A percentile compares a stretch with the other conserved stretches of the same genome.
Evolutionary conservation across 2,329 filamentous ascomycete species (phyloP).

Genomic region (Hypoxylon sp.): DNA sequence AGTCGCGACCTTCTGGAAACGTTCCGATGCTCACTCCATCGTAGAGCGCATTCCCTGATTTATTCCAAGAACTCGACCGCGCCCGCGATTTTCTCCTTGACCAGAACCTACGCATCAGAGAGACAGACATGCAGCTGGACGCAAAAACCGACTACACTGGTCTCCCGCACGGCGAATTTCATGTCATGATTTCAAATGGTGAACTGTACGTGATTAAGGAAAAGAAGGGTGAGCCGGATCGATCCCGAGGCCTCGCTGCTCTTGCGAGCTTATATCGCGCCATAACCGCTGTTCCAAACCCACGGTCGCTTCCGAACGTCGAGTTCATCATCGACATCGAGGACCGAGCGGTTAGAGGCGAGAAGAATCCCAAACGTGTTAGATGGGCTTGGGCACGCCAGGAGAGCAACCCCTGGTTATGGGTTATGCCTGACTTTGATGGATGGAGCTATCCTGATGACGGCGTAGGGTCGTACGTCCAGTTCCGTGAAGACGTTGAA

Average conservation of each 20-base stretch:
- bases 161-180: slow-evolving; percentile 45
- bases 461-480: slow-evolving; percentile 44
- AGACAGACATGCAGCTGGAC: slow-evolving; percentile 40
- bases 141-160: slow-evolving; percentile 37
- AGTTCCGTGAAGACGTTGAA: slow-evolving; percentile 46
- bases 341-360: slow-evolving; percentile 40
- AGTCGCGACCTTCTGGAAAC: background rate
- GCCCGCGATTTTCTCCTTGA: slow-evolving; percentile 42
- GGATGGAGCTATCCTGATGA: slow-evolving; percentile 48
- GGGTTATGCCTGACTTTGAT: slow-evolving; percentile 49
- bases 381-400: slow-evolving; percentile 48
- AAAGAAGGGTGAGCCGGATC: slow-evolving; percentile 48
- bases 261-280: slow-evolving; percentile 46
- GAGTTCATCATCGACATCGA: slow-evolving; percentile 49
- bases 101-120: slow-evolving; percentile 36
- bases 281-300: slow-evolving; percentile 41
- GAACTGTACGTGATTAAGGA: slow-evolving; percentile 46
- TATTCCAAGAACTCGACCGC: slow-evolving; percentile 47
- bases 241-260: slow-evolving; percentile 46
- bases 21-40: slow-evolving; percentile 10
- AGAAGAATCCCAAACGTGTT: slow-evolving; percentile 41
- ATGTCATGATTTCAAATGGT: slow-evolving; percentile 45
- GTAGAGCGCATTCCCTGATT: slow-evolving; percentile 44
- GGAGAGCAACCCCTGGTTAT: slow-evolving; percentile 43
- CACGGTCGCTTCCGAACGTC: slow-evolving; percentile 45